Base-by-base conservation (phyloP, 306 rosid genomes). In the Leucaena leucocephala region DNA sequence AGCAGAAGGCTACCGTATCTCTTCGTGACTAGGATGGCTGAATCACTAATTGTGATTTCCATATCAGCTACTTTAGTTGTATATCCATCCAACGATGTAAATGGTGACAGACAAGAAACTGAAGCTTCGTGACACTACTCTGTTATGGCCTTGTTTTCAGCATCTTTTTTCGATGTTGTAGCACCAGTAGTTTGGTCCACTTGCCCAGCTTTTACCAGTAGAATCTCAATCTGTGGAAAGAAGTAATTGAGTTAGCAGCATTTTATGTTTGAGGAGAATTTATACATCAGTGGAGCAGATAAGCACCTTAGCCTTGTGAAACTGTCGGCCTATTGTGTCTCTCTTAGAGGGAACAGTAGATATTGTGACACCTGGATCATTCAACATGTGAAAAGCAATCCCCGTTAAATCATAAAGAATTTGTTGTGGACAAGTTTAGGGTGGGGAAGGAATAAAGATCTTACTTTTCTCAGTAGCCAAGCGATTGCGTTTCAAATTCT, bases 271-370 rank as follows among this genome's bases (percentile, higher is more conserved):
- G 2, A 19, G 38, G 12, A 21, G 38, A 68, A 68, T 19, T 59
- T 39, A 61, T 68, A 16, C 66, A 62, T 49, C 16, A 33, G 42
- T 15, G 19, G 33, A 17, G 19, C 39, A 46, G 54, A 46, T 63
- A 45, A 82, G 48, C 68, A 90, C 97, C 97, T 90, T 87, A 50
- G 97, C 83, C 85, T 92, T 92, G 59, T 77, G 83, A 76, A 86
- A 39, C 34, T 58, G 39, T 35, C 83, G 81, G 48, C 86, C 94
- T 58, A 44, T 82, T 65, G 79, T 79, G 6, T 71, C 88, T 27
- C 71, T 81, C 86, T 72, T 83, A 42, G 84, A 36, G 27, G 39
- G 36, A 72, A 85, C 43, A 48, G 93, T 87, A 69, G 91, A 87
- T 81, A 80, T 79, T 66, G 36, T 52, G 27, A 81, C 33, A 82